Evolutionary conservation across 345 rosid genomes (phyloP).

Genomic region (Sonneratia caseolaris): DNA sequence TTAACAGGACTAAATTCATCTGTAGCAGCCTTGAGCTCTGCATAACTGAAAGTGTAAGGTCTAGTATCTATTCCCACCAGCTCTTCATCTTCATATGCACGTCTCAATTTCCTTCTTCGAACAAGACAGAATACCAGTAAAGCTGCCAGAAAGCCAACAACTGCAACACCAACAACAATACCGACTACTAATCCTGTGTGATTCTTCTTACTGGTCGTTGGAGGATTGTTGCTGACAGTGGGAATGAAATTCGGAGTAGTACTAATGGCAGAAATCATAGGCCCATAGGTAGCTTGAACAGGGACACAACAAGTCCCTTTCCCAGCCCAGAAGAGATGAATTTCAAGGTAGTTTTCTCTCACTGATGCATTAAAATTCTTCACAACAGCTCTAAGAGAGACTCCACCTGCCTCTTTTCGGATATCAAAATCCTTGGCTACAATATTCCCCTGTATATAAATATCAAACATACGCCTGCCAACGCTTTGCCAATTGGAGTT

Average conservation of each 20-base stretch:
- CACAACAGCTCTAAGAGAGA: slow-evolving; percentile 14
- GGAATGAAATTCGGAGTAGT: slow-evolving; percentile 40
- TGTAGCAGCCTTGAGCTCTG: slow-evolving; percentile 55
- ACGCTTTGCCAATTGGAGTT: slow-evolving; percentile 9
- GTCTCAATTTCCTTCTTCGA: background rate
- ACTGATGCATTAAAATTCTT: slow-evolving; percentile 10
- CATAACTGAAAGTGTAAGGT: slow-evolving; percentile 54
- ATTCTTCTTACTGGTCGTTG: slow-evolving; percentile 19
- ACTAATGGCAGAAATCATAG: slow-evolving; percentile 26
- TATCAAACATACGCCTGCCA: slow-evolving; percentile 10
- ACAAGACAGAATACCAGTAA: slow-evolving; percentile 1
- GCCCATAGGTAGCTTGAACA: slow-evolving; percentile 22
- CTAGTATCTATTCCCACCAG: slow-evolving; percentile 39
- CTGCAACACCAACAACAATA: background rate
- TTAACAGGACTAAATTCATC: slow-evolving; percentile 48
- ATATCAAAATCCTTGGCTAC: slow-evolving; percentile 28
- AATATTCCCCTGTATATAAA: slow-evolving; percentile 18
- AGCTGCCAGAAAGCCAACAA: background rate
- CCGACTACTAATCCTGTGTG: background rate
- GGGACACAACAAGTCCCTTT: slow-evolving; percentile 32
- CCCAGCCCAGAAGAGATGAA: slow-evolving; percentile 30
- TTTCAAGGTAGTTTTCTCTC: slow-evolving; percentile 22
- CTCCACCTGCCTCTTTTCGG: slow-evolving; percentile 19
- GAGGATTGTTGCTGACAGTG: slow-evolving; percentile 41
- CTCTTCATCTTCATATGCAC: slow-evolving; percentile 22